Base-by-base conservation (phyloP, 2,329 filamentous ascomycete species). In the Hypoxylon sp. region DNA sequence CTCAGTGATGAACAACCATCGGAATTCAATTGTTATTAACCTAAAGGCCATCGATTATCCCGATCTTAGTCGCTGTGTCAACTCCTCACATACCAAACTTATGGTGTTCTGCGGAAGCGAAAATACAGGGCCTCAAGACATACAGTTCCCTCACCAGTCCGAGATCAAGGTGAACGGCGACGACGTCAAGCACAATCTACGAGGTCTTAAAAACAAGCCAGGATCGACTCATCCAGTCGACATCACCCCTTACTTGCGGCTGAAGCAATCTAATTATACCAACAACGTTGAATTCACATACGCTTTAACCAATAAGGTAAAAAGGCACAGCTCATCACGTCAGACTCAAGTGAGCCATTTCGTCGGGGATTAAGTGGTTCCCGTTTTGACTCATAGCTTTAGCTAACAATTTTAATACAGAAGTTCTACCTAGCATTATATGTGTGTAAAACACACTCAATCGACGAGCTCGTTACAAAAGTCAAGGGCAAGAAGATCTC, bases 151-250 rank as follows among this genome's bases (percentile, higher is more conserved):
- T 1, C 90, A 95, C 74, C 94, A 98, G 81, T 92, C 96, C 33
- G 96, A 99, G 78, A 86, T 99, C 63, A 95, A 94, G 78, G 89
- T 97, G 62, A 99, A 99, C 74, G 87, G 90, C 9, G 92, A 92
- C 35, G 94, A 98, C 63, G 87, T 98, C 72, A 96, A 95, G 80
- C 91, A 92, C n/a, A 99, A 98, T 78, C 86, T 97, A 72, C 92
- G 96, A 73, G 96, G 96, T 3, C 81, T 99, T 68, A 99, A 99
- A 81, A 98, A 97, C 79, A 97, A 96, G 79, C 93, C 95, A 5
- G 96, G 96, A 22, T 97, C 96, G 48, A 99, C 96, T 44, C 90
- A 94, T 75, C 96, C 96, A 6, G 94, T 93, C 51, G 96, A 99
- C 80, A 92, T 99, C 68, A 99, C 96, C 6, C 84, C 87, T 71